Conservation (phyloP, 805 yeast species). For the Kodamaea kaohsiungensis region DNA sequence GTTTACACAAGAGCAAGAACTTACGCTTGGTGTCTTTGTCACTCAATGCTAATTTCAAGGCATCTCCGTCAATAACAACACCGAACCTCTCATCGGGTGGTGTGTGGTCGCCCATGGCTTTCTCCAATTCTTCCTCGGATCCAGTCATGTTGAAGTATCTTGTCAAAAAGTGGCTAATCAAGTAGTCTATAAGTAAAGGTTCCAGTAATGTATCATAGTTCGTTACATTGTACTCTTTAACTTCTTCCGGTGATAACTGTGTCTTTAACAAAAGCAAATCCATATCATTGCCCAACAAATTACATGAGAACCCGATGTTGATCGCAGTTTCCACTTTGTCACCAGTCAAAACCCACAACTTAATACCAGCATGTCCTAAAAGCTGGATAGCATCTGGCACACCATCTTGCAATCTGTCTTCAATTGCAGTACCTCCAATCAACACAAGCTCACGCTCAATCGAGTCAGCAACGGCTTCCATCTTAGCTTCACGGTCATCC, state of each 20-base stretch:
- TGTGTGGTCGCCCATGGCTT: conserved; percentile 60
- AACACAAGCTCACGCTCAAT: conserved; percentile 60
- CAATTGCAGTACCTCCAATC: conserved; percentile 81
- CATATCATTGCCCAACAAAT: conserved; percentile 67
- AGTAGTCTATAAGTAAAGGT: conserved; percentile 41
- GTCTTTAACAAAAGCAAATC: conserved; percentile 59
- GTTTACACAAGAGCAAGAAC: conserved; percentile 70
- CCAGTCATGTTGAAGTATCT: conserved; percentile 63
- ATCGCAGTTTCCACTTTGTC: conserved; percentile 84
- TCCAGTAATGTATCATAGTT: conserved; percentile 24
- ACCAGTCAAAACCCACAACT: conserved; percentile 82
- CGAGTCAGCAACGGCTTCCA: conserved; percentile 74
- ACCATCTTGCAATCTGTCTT: conserved; percentile 75
- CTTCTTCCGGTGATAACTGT: conserved; percentile 28
- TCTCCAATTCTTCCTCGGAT: conserved; percentile 53
- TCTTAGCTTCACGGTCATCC: conserved; percentile 62
- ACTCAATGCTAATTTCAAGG: conserved; percentile 48
- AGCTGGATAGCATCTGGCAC: conserved; percentile 73
- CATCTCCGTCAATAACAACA: conserved; percentile 70
- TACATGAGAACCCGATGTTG: conserved; percentile 79
- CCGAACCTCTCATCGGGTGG: conserved; percentile 62
- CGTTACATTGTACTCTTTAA: conserved; percentile 19
- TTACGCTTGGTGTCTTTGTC: conserved; percentile 41
- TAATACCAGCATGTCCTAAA: conserved; percentile 71
- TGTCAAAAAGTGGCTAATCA: conserved; percentile 53